Conservation (phyloP, 2,329 filamentous ascomycete species). For the Aspergillus eucalypticola region DNA sequence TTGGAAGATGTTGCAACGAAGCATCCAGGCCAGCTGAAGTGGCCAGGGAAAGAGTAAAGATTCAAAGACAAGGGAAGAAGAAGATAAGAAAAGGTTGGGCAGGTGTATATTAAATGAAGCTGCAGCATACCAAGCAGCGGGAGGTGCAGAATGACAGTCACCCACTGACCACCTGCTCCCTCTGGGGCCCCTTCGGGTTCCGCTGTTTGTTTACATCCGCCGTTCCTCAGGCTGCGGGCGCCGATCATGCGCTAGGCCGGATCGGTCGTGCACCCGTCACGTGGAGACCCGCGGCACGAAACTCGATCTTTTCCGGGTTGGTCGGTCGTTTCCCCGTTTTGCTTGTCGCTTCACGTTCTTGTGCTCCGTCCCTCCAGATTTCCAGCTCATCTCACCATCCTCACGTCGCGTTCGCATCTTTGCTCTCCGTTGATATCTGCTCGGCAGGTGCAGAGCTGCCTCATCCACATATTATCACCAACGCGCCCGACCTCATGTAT, state of each 20-base stretch:
- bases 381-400: neutral
- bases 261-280: constrained; percentile 25
- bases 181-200: neutral
- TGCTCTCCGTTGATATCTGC: neutral
- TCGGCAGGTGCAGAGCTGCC: neutral
- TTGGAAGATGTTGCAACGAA: constrained; percentile 11
- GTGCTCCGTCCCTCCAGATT: neutral
- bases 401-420: neutral
- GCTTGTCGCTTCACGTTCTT: neutral
- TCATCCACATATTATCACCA: too few species aligned
- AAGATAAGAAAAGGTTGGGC: constrained; percentile 15
- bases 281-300: constrained; percentile 22
- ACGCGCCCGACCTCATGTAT: neutral
- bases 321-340: neutral
- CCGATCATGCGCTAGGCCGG: constrained; percentile 31
- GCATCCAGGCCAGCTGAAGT: constrained; percentile 10
- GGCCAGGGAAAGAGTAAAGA: neutral
- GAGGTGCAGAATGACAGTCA: constrained; percentile 6
- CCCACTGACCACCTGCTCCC: constrained; percentile 4
- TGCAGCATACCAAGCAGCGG: constrained; percentile 7
- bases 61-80: neutral
- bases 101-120: neutral
- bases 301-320: constrained; percentile 23
- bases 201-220: constrained; percentile 44
- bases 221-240: constrained; percentile 34